A percentile compares a stretch with the other conserved stretches of the same genome.
These are phyloP conservation scores for Cyberlindnera misumaiensis DNA, from an alignment of 805 yeast genomes.

Conservation along the genomic window DNA sequence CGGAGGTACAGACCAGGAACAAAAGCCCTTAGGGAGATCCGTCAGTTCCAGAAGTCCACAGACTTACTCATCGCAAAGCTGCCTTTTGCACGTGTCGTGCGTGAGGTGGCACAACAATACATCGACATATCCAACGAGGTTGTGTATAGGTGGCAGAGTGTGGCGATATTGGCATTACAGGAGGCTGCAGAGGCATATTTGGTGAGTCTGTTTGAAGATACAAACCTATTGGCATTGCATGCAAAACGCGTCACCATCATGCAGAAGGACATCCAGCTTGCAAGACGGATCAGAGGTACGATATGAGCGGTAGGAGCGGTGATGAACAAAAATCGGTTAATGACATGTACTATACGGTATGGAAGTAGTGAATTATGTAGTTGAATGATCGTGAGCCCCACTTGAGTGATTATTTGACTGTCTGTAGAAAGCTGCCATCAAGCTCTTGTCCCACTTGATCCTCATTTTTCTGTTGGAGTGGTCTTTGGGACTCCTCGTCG, in stretches of 20 bases:
- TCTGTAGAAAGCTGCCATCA: neutral
- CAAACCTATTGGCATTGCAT: slow-evolving; percentile 70
- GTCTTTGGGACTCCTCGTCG: slow-evolving; percentile 13
- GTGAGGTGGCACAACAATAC: slow-evolving; percentile 58
- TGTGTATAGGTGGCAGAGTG: slow-evolving; percentile 70
- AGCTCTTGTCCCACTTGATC: neutral
- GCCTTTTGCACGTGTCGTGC: slow-evolving; percentile 72
- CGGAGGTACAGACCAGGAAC: slow-evolving; percentile 58
- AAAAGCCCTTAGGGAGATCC: slow-evolving; percentile 58
- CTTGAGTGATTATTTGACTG: neutral
- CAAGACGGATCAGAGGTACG: slow-evolving; percentile 65
- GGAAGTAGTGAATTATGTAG: neutral
- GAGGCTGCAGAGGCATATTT: slow-evolving; percentile 78
- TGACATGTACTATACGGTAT: neutral
- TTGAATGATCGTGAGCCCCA: neutral
- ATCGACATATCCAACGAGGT: slow-evolving; percentile 44
- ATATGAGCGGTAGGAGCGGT: slow-evolving; percentile 4
- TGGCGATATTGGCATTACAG: slow-evolving; percentile 70
- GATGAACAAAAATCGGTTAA: too few relatives aligned
- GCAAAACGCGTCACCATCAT: slow-evolving; percentile 80
- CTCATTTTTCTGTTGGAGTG: neutral
- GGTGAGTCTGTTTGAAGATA: slow-evolving; percentile 68
- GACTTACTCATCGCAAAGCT: slow-evolving; percentile 62
- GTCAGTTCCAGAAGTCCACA: slow-evolving; percentile 60
- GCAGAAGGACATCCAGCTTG: slow-evolving; percentile 78